Evolutionary conservation across 2,329 filamentous ascomycete genomes (phyloP), one percentile per base, ranked within the genome.

Genomic region (Delphinella strobiligena): DNA sequence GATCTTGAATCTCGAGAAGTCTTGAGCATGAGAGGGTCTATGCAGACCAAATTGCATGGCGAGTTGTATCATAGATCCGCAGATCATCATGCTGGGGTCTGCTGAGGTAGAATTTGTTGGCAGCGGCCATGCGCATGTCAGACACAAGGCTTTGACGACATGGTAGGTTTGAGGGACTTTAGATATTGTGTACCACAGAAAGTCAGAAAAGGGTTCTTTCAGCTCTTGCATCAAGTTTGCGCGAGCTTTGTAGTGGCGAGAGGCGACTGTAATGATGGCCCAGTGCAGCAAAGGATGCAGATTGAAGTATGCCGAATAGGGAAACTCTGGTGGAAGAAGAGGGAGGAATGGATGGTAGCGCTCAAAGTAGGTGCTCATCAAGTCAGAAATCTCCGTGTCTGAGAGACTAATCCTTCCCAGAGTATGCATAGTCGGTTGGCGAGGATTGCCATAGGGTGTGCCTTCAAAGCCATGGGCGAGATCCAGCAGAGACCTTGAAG

Each of bases 231-330:
- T 68, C 22, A 88, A 67, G 11, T 67, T 69, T 1, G 73, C 72
- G 44, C 82, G 79, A 1, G 68, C 62, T 31, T 68, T 67, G 53
- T 80, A 87, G 30, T 82, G 78, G 37, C 83, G 75, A 31, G 82
- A 76, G 16, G 82, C 82, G 40, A 87, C 78, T 27, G 81, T 74
- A 34, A 88, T 68, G 43, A 89, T 80, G 35, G 82, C 74, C 87
- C 87, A 94, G 61, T 93, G 93, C 1, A 94, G 71, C 11, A 94
- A 68, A 3, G 79, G 78, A 37, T 86, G 82, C 51, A 89, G 80
- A 44, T 78, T 72, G 53, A 82, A 82, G 56, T 84, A 91, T 27
- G 12, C 22, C n/a, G 45, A 41, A 22, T 47, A 47, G 2, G 52
- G 47, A 11, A 44, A 38, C 34, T 91, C 81, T 2, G 85, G 80